These are phyloP conservation scores for Pseudozyma pruni DNA, from an alignment of 1,284 basidiomycete genomes.

Conservation along the genomic window DNA sequence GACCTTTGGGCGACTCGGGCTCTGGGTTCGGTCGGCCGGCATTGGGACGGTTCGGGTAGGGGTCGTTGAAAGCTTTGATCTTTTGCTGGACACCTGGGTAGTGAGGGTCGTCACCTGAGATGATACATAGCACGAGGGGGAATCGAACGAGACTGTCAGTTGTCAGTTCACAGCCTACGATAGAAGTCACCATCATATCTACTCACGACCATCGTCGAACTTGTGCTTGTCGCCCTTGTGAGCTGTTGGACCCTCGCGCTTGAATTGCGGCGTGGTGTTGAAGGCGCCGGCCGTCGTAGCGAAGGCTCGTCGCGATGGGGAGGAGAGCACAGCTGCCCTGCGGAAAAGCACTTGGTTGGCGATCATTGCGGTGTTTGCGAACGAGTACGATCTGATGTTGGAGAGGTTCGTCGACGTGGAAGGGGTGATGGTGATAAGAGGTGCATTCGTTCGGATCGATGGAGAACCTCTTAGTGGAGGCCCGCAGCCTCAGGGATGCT, in stretches of 20 bases:
- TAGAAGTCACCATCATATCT: background rate
- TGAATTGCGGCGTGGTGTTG: constrained; percentile 25
- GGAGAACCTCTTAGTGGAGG: no score
- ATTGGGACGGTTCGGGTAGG: constrained; percentile 38
- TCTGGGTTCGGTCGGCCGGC: constrained; percentile 16
- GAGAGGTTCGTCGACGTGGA: no score
- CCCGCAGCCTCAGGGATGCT: no score
- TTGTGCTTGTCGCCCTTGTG: constrained; percentile 29
- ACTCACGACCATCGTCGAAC: constrained; percentile 47
- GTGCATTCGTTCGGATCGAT: no score
- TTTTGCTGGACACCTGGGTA: constrained; percentile 40
- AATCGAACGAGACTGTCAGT: no score
- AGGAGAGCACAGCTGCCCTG: constrained; percentile 10
- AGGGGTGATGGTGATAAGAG: no score
- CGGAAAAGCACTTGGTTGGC: constrained; percentile 17
- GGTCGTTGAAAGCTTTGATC: constrained; percentile 22
- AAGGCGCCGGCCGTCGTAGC: constrained; percentile 8
- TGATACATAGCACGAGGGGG: background rate
- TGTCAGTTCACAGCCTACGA: background rate
- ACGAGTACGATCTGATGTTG: background rate
- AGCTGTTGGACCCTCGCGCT: constrained; percentile 40
- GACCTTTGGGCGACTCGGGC: constrained; percentile 37
- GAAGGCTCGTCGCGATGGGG: constrained; percentile 13
- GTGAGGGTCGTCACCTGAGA: constrained; percentile 38
- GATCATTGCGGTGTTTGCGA: constrained; percentile 8